Conservation (phyloP, 805 yeast species). For the Wickerhamomyces mucosus region DNA sequence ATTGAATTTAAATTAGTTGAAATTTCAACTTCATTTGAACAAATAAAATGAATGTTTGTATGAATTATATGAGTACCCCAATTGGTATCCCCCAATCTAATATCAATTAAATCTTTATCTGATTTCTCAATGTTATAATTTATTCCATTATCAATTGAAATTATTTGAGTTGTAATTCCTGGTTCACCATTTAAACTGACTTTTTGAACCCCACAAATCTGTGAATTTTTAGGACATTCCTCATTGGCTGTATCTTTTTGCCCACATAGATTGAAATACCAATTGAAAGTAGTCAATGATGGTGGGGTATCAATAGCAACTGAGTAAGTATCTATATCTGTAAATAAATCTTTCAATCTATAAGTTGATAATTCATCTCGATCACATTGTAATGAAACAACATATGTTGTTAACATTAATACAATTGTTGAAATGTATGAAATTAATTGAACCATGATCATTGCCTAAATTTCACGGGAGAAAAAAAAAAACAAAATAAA, state of each 20-base stretch:
- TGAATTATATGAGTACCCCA: constrained; percentile 62
- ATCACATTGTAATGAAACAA: constrained; percentile 11
- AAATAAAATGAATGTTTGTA: constrained; percentile 38
- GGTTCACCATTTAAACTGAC: constrained; percentile 41
- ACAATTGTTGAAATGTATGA: no score
- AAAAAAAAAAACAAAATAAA: no score
- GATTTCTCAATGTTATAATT: constrained; percentile 22
- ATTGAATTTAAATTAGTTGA: no score
- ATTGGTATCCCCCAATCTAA: constrained; percentile 39
- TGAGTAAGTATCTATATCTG: constrained; percentile 38
- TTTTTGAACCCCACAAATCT: constrained; percentile 66
- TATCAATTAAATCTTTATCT: constrained; percentile 23
- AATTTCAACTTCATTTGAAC: constrained; percentile 28
- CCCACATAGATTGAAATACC: constrained; percentile 70
- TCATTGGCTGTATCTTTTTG: constrained; percentile 23
- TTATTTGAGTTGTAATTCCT: constrained; percentile 47
- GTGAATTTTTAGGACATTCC: constrained; percentile 62
- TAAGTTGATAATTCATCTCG: constrained; percentile 13
- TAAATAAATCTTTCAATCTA: constrained; percentile 22
- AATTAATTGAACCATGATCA: no score
- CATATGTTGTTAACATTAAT: no score
- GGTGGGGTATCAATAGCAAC: constrained; percentile 66
- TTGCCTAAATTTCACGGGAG: no score
- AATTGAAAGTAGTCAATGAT: constrained; percentile 45
- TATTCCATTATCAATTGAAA: constrained; percentile 42